Percentiles rank a stretch among this genome's conserved stretches.
These are phyloP conservation scores for Taphrina deformans DNA, from an alignment of 1,139 yeast species.

Conservation along the genomic window DNA sequence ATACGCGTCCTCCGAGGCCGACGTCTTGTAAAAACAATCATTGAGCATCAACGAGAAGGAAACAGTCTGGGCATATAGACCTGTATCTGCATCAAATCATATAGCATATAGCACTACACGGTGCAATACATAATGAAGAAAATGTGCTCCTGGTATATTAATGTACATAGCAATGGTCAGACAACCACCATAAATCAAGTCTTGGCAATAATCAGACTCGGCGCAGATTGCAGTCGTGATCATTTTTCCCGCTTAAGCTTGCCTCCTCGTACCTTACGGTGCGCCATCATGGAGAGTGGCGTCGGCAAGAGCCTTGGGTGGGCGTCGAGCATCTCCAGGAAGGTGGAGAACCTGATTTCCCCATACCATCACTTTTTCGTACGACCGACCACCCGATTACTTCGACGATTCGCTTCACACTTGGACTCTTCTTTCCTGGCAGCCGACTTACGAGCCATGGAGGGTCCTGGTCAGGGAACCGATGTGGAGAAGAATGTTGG, in stretches of 20 bases:
- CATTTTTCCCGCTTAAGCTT: too few species aligned
- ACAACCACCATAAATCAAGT: neutral
- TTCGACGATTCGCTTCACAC: too few species aligned
- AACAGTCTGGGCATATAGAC: neutral
- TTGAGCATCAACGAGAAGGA: neutral
- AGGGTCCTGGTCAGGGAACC: neutral
- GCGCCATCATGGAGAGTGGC: too few species aligned
- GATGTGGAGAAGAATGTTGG: neutral
- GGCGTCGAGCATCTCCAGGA: neutral
- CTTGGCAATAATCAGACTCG: neutral
- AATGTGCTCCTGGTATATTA: neutral
- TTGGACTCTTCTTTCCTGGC: too few species aligned
- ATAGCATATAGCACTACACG: neutral
- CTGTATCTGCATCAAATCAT: neutral
- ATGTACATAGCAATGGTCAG: neutral
- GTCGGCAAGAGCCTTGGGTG: constrained; percentile 3
- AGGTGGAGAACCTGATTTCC: neutral
- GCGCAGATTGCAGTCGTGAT: too few species aligned
- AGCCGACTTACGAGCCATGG: neutral
- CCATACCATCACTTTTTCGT: neutral
- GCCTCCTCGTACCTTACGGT: too few species aligned
- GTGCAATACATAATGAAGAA: too few species aligned
- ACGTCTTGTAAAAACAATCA: neutral
- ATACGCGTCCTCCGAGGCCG: constrained; percentile 41
- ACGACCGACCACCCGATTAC: too few species aligned